Percentiles rank a stretch among this genome's conserved stretches.
Conservation (phyloP, 306 rosid species). For the Clitoria ternatea region DNA sequence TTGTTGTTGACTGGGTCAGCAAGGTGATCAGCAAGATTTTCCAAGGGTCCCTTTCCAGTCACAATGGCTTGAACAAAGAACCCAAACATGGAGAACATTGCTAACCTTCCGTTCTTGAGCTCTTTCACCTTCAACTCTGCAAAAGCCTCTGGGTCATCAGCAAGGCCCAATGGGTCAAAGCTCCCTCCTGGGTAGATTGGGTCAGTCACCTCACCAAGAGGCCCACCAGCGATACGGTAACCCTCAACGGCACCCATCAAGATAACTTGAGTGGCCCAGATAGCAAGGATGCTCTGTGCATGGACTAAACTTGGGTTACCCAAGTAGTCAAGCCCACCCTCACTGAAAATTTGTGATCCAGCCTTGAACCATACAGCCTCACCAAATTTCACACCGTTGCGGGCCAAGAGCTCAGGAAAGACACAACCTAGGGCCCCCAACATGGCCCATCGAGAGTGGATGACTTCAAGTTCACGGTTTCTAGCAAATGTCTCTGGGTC, state of each 20-base stretch:
- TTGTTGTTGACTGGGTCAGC: slow-evolving; percentile 25
- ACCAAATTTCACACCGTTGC: slow-evolving; percentile 20
- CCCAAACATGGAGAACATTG: slow-evolving; percentile 26
- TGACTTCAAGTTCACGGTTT: slow-evolving; percentile 19
- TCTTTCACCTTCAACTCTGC: slow-evolving; percentile 25
- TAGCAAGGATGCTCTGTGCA: slow-evolving; percentile 26
- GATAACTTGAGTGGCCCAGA: slow-evolving; percentile 15
- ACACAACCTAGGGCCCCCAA: slow-evolving; percentile 18
- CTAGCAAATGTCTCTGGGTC: slow-evolving; percentile 23
- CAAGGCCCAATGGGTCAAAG: slow-evolving; percentile 18
- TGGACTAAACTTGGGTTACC: slow-evolving; percentile 21
- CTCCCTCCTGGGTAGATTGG: slow-evolving; percentile 19
- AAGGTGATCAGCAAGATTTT: slow-evolving; percentile 14
- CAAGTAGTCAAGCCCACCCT: slow-evolving; percentile 28
- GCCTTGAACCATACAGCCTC: slow-evolving; percentile 30
- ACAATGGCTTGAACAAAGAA: slow-evolving; percentile 31
- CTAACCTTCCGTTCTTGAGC: slow-evolving; percentile 23
- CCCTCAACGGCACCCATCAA: slow-evolving; percentile 19
- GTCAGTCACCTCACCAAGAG: slow-evolving; percentile 27
- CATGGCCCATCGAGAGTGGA: slow-evolving; percentile 27
- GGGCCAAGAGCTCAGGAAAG: slow-evolving; percentile 21
- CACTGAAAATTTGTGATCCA: slow-evolving; percentile 24
- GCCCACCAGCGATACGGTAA: slow-evolving; percentile 27
- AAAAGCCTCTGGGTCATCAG: slow-evolving; percentile 26
- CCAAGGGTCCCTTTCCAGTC: slow-evolving; percentile 22